Evolutionary conservation across 2,329 filamentous ascomycete genomes (phyloP), one percentile per base, ranked within the genome.

Genomic region (Fusarium sp.): DNA sequence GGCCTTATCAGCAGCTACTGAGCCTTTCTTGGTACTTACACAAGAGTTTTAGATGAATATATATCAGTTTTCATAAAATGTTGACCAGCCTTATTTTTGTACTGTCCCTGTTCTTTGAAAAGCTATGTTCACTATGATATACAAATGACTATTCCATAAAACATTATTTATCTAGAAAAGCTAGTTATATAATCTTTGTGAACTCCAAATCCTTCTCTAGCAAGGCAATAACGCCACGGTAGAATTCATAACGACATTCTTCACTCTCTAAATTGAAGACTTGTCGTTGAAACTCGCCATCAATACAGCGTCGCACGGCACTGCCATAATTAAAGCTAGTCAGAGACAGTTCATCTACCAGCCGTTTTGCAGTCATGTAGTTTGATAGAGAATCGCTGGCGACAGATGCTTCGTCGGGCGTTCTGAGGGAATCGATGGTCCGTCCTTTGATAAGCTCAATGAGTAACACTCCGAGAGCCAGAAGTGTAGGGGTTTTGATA

Each of bases 381-480:
- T 36, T 35, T 4, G 43, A 26, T 7, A 45, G 11, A 22, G 40
- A 26, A 13, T 10, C 22, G 10, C 31, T 9, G 6, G 11, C 12
- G 3, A 34, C 19, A 3, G 19, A 19, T 19, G 19, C n/a, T 11
- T 35, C 29, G 7, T 26, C 19, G n/a, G 43, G 31, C 2, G 42
- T 13, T 19, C 19, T 15, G 5, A 45, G 13, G 6, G 31, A 35
- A 7, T 45, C 43, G 19, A 45, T 25, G 2, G 41, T 35, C 2
- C 26, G 22, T 2, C 47, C 53, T 5, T 35, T 36, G 3, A 47
- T 31, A 9, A 57, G 42, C 32, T 57, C 53, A n/a, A 52, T 52
- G 4, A 57, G 38, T 5, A 52, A 7, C 1, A 57, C 38, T n/a
- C 47, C 53, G 6, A 52, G 42, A 11, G 36, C 25, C 12, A 46